Evolutionary conservation across 2,329 filamentous ascomycete species (phyloP).

Genomic region (Ascochyta pisi): DNA sequence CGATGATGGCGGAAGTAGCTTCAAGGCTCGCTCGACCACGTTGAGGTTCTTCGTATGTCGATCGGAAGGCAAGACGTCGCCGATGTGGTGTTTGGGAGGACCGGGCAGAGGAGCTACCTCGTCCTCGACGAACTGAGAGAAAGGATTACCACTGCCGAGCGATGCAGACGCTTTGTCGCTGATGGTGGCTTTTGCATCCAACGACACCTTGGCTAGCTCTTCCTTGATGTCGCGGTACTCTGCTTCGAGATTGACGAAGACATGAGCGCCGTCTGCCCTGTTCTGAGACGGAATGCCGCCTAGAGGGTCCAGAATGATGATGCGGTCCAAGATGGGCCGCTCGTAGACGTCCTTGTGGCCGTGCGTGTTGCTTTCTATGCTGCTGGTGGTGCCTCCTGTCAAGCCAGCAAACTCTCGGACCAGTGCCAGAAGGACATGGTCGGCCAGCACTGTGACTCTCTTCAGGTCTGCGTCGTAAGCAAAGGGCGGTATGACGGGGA

Average conservation of each 20-base stretch:
- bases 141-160: slow-evolving; percentile 50
- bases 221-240: slow-evolving; percentile 75
- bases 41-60: slow-evolving; percentile 74
- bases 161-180: slow-evolving; percentile 16
- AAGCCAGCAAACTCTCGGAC: slow-evolving; percentile 77
- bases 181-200: slow-evolving; percentile 20
- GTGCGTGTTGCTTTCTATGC: slow-evolving; percentile 14
- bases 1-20: slow-evolving; percentile 79
- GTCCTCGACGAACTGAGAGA: slow-evolving; percentile 53
- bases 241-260: slow-evolving; percentile 93
- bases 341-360: slow-evolving; percentile 38
- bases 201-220: slow-evolving; percentile 58
- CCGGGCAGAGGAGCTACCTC: slow-evolving; percentile 31
- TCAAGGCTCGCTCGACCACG: slow-evolving; percentile 72
- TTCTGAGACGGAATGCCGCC: slow-evolving; percentile 79
- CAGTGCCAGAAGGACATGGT: slow-evolving; percentile 77
- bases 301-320: slow-evolving; percentile 86
- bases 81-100: slow-evolving; percentile 21
- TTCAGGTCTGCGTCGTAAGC: slow-evolving; percentile 61
- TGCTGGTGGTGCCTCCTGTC: slow-evolving; percentile 40
- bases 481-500: slow-evolving; percentile 72
- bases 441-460: slow-evolving; percentile 57
- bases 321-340: slow-evolving; percentile 68
- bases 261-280: slow-evolving; percentile 69
- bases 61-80: slow-evolving; percentile 25